Conservation (phyloP, 768 basidiomycete genomes). For the Suillus spraguei region DNA sequence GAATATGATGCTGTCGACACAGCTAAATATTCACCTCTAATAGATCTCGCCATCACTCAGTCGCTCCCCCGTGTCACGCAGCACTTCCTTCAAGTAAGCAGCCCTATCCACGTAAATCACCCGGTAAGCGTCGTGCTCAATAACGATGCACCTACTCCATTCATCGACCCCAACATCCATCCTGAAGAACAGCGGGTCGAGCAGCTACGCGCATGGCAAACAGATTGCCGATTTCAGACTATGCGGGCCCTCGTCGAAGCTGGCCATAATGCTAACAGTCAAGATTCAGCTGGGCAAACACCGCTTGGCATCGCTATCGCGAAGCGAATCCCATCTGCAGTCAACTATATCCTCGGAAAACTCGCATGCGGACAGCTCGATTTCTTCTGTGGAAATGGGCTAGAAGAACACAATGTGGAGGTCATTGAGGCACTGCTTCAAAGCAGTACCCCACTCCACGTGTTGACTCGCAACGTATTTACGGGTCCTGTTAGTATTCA, state of each 20-base stretch:
- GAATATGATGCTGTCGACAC: not conserved
- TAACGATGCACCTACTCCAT: not conserved
- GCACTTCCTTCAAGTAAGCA: not conserved
- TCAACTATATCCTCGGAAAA: not conserved
- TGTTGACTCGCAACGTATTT: not conserved
- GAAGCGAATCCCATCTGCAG: not conserved
- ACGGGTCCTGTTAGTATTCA: not conserved
- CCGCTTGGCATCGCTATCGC: not conserved
- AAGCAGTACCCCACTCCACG: not conserved
- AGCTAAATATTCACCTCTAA: not conserved
- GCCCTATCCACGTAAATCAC: not conserved
- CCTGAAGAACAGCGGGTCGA: not conserved
- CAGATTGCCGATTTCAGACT: not conserved
- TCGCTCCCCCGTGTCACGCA: not conserved
- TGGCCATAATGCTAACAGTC: not conserved
- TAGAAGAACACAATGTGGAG: not conserved
- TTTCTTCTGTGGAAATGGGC: constrained; percentile 1
- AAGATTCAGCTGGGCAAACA: not conserved
- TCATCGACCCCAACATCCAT: too few relatives aligned
- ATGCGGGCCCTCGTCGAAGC: not conserved
- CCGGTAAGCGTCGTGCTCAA: not conserved
- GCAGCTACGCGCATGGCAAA: not conserved
- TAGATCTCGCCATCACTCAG: not conserved
- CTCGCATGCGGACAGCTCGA: not conserved
- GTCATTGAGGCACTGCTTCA: not conserved